Evolutionary conservation across 495 filamentous ascomycete species (phyloP), one percentile per base, ranked within the genome.

Genomic region (Pseudomonodictys pantanalensis): DNA sequence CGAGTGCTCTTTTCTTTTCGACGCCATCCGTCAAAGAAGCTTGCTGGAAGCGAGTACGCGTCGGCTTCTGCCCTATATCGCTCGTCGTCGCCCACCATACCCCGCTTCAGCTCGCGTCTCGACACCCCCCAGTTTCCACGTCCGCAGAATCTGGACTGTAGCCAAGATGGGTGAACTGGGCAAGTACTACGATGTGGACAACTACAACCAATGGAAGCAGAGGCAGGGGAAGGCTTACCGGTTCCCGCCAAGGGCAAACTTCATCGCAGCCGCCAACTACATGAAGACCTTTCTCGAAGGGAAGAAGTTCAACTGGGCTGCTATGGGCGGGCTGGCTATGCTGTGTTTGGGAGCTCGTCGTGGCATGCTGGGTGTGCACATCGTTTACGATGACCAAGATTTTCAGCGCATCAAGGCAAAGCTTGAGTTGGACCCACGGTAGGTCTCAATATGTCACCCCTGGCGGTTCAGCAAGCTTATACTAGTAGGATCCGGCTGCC

Each of bases 261-360:
- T 54, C 18, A 20, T 64, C 8, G 54, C 53, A 11, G 61, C 61
- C 6, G 55, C 55, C 2, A 59, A 52, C 25, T 44, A 64, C 39
- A 54, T 64, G 6, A 35, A 43, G 26, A 64, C 42, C 32, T n/a
- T 64, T 20, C 25, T 64, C 32, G 61, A 58, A 22, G 52, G 49
- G 8, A 59, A 59, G 38, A 45, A 35, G 22, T 30, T 64, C 33
- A 59, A 58, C 61, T 64, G 61, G 61, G 61, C 61, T 3, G 61
- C 61, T 12, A 50, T 59, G 29, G 35, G 54, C 25, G 55, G 61
- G n/a, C 48, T 64, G 20, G 30, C 61, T 18, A 50, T 64, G 48
- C 42, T 53, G 6, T 58, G 54, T 25, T 30, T 58, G 9, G 61
- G 61, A 9, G 54, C 54, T 10, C 38, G 44, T 6, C 47, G 61